Conservation (phyloP, 78 protist species). For the Cavenderia fasciculata region DNA sequence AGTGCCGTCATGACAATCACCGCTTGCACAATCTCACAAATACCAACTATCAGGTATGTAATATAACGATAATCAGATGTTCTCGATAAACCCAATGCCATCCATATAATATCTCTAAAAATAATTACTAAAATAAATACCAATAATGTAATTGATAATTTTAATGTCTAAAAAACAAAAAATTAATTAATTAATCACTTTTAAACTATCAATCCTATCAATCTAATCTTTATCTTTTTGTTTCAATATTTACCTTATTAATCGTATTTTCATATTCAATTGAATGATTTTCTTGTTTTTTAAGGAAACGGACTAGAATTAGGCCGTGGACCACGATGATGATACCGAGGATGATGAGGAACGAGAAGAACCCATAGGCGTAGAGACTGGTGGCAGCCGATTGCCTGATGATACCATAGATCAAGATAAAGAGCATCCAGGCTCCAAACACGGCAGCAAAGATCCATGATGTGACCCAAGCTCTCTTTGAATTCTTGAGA, state of each 20-base stretch:
- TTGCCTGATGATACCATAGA: not conserved
- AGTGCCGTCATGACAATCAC: not conserved
- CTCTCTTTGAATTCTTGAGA: not conserved
- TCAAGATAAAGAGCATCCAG: not conserved
- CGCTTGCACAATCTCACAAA: not conserved
- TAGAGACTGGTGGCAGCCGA: not conserved
- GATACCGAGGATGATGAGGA: not conserved
- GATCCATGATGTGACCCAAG: constrained; percentile 17
- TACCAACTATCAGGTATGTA: not conserved
- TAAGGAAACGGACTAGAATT: not conserved
- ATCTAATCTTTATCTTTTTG: too few species aligned
- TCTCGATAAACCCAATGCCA: not conserved
- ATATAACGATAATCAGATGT: not conserved
- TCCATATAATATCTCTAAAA: not conserved
- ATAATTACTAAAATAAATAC: not conserved
- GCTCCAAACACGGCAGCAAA: not conserved
- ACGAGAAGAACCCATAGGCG: not conserved
- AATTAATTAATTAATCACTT: not conserved
- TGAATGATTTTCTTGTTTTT: not conserved
- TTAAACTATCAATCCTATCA: not conserved
- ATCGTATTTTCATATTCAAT: too few species aligned
- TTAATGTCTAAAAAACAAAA: not conserved
- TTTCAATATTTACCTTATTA: too few species aligned
- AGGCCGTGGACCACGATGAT: not conserved
- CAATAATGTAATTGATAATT: too few species aligned